Conservation (phyloP, 768 basidiomycete genomes). For the Tylopilus felleus region DNA sequence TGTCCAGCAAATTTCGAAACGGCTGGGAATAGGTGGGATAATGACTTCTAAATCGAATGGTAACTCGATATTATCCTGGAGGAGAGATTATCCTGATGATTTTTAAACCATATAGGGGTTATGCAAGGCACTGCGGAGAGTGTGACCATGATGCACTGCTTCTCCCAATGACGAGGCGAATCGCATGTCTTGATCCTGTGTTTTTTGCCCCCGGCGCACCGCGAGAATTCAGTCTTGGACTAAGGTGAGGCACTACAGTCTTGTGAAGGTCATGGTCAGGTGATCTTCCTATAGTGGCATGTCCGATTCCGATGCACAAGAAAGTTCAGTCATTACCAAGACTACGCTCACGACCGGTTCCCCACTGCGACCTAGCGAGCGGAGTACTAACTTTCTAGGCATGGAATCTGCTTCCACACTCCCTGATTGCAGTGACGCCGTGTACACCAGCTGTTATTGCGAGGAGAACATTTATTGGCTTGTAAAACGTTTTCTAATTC, state of each 20-base stretch:
- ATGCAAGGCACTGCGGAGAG: conserved; percentile 2
- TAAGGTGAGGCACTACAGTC: neutral
- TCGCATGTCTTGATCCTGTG: conserved; percentile 5
- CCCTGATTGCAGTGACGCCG: conserved; percentile 22
- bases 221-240: conserved; percentile 5
- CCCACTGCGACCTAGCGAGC: conserved; percentile 2
- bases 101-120: neutral
- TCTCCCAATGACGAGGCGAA: neutral
- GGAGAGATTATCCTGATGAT: conserved; percentile 3
- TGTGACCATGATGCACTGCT: conserved; percentile 2
- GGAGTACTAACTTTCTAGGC: conserved; percentile 18
- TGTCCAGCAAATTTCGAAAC: neutral
- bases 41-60: neutral
- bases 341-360: neutral
- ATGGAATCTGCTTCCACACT: conserved; percentile 22
- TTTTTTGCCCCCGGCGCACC: neutral
- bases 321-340: conserved; percentile 9
- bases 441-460: conserved; percentile 63
- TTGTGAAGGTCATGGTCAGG: neutral
- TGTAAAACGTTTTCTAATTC: conserved; percentile 39
- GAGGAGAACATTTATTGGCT: conserved; percentile 75
- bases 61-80: neutral
- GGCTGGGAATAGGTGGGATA: neutral
- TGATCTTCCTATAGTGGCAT: neutral
- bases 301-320: conserved; percentile 10